A percentile compares a stretch with the other conserved stretches of the same genome.
Evolutionary conservation across 345 rosid genomes (phyloP).

Genomic region (Syzygium grande): DNA sequence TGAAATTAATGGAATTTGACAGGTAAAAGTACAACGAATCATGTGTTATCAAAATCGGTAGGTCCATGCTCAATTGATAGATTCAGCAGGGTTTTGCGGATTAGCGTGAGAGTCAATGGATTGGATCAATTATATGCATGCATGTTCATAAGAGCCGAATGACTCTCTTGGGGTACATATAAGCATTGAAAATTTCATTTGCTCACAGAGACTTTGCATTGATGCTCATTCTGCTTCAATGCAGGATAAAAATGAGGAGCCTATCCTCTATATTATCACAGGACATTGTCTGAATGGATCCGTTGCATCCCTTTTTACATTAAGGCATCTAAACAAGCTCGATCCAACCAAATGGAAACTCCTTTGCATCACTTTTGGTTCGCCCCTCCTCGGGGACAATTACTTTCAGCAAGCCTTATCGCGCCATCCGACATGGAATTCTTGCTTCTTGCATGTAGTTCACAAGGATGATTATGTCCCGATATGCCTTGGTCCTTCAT

Average conservation of each 20-base stretch:
- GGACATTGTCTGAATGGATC: conserved; percentile 60
- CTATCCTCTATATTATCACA: conserved; percentile 19
- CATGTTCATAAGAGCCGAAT: background rate
- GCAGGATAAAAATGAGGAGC: background rate
- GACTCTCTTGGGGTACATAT: background rate
- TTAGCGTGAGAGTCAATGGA: background rate
- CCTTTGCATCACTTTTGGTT: conserved; percentile 63
- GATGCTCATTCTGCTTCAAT: background rate
- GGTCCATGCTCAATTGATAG: background rate
- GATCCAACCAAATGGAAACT: conserved; percentile 3
- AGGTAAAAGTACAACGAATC: too few relatives aligned
- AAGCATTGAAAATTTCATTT: background rate
- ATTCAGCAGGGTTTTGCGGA: background rate
- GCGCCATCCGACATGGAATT: conserved; percentile 19
- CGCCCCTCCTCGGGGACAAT: conserved; percentile 43
- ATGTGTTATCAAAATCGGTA: too few relatives aligned
- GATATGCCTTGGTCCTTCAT: background rate
- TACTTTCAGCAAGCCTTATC: conserved; percentile 24
- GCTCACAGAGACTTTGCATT: background rate
- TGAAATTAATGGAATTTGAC: too few relatives aligned
- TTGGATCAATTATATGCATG: too few relatives aligned
- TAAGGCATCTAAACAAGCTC: conserved; percentile 39
- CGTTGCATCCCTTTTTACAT: conserved; percentile 58
- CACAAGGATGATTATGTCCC: conserved; percentile 15
- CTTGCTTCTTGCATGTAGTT: conserved; percentile 52